Evolutionary conservation across 2,329 filamentous ascomycete genomes (phyloP).

Genomic region (Alternaria atra): DNA sequence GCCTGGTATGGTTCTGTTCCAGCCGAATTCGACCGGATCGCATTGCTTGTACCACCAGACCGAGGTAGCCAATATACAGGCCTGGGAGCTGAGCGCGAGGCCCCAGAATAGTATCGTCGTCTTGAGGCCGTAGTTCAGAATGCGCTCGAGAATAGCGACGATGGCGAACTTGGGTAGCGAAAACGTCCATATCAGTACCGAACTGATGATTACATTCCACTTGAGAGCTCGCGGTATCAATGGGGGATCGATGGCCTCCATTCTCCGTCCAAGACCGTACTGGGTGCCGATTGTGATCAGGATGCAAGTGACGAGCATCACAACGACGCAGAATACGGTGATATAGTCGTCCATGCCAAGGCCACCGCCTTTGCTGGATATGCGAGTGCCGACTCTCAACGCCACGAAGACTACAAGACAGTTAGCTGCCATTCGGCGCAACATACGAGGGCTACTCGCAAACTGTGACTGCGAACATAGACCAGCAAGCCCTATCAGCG

Average conservation of each 20-base stretch:
- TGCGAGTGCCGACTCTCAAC: neutral
- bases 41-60: slow-evolving; percentile 11
- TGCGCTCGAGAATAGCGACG: slow-evolving; percentile 8
- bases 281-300: slow-evolving; percentile 10
- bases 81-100: slow-evolving; percentile 9
- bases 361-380: neutral
- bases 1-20: neutral
- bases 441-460: neutral
- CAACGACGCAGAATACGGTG: slow-evolving; percentile 2
- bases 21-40: neutral
- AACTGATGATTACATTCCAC: slow-evolving; percentile 10
- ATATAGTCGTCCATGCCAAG: slow-evolving; percentile 2
- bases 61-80: slow-evolving; percentile 6
- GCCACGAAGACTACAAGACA: neutral
- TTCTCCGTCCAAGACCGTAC: slow-evolving; percentile 6
- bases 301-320: neutral
- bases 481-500: slow-evolving; percentile 1
- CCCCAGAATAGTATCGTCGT: slow-evolving; percentile 8
- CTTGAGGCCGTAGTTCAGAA: slow-evolving; percentile 7
- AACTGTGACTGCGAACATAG: slow-evolving; percentile 3
- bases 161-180: slow-evolving; percentile 10
- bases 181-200: slow-evolving; percentile 10
- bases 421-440: neutral
- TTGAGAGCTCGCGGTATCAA: slow-evolving; percentile 11
- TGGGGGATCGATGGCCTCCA: neutral